Evolutionary conservation across 2,329 filamentous ascomycete genomes (phyloP).

Genomic region (Rhinocladiella mackenziei): DNA sequence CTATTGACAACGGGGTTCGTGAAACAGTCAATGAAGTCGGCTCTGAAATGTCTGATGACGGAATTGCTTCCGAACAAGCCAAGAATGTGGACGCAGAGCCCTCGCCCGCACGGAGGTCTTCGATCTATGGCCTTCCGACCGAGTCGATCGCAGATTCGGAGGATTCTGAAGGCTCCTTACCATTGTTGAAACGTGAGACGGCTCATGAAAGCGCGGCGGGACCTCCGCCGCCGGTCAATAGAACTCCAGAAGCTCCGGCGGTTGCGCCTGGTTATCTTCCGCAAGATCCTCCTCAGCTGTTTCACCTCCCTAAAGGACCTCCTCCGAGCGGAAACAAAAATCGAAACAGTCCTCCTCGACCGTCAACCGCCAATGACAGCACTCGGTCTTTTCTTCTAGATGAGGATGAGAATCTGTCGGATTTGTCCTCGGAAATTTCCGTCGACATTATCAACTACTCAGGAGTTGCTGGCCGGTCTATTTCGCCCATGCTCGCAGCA

Average conservation of each 20-base stretch:
- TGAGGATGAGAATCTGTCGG: constrained; percentile 54
- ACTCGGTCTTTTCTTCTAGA: constrained; percentile 49
- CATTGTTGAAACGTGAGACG: constrained; percentile 65
- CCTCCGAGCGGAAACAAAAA: constrained; percentile 31
- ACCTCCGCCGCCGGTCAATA: background rate
- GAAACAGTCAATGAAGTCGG: constrained; percentile 13
- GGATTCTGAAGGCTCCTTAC: constrained; percentile 72
- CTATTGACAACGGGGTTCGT: constrained; percentile 2
- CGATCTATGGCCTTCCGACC: constrained; percentile 37
- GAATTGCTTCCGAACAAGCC: constrained; percentile 1
- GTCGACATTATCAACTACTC: constrained; percentile 47
- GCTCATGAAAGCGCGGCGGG: constrained; percentile 14
- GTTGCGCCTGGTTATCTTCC: constrained; percentile 22
- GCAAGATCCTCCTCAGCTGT: constrained; percentile 24
- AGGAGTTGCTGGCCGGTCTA: constrained; percentile 36
- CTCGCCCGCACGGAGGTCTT: constrained; percentile 21
- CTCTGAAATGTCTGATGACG: constrained; percentile 11
- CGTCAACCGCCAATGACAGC: constrained; percentile 30
- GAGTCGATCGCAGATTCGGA: constrained; percentile 57
- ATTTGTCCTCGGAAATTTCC: constrained; percentile 50
- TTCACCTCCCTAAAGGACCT: constrained; percentile 24
- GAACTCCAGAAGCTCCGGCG: background rate
- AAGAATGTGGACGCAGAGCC: constrained; percentile 2
- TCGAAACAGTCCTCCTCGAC: constrained; percentile 30
- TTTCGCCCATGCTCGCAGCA: constrained; percentile 32